A percentile compares a stretch with the other conserved stretches of the same genome.
phyloP scores from a whole-genome alignment of 495 filamentous ascomycete species.

The Talaromyces liani region DNA sequence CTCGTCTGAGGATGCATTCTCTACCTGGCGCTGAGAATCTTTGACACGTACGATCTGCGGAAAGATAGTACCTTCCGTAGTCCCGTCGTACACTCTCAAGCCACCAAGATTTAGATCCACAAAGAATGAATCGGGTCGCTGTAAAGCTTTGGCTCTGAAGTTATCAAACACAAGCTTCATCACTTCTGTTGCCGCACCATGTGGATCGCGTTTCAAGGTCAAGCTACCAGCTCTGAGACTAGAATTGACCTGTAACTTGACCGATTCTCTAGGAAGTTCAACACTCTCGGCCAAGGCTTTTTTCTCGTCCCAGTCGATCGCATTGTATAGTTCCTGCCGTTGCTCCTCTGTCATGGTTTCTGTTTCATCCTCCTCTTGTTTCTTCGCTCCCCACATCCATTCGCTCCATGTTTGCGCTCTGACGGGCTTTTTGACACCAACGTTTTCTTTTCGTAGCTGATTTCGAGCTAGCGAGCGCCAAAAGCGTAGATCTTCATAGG shows the following conservation, averaged over 20 bases:
- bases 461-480: constrained; percentile 93
- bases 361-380: constrained; percentile 58
- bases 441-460: constrained; percentile 89
- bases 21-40: constrained; percentile 55
- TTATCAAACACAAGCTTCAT: constrained; percentile 88
- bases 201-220: constrained; percentile 81
- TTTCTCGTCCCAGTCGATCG: constrained; percentile 98
- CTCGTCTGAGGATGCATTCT: constrained; percentile 24
- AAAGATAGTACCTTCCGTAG: constrained; percentile 80
- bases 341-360: constrained; percentile 88
- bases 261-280: constrained; percentile 79
- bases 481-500: constrained; percentile 93
- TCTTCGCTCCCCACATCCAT: constrained; percentile 81
- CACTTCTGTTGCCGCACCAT: constrained; percentile 68
- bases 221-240: constrained; percentile 89
- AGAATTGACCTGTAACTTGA: constrained; percentile 87
- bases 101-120: constrained; percentile 85
- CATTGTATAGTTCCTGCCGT: constrained; percentile 91
- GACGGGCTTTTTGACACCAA: constrained; percentile 62
- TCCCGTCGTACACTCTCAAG: constrained; percentile 90
- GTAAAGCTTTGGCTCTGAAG: constrained; percentile 79
- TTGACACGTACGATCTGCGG: constrained; percentile 94
- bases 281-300: constrained; percentile 78
- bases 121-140: constrained; percentile 83
- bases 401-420: constrained; percentile 71